Conservation (phyloP, 148 eudicot genomes). For the Vaccinium darrowii region DNA sequence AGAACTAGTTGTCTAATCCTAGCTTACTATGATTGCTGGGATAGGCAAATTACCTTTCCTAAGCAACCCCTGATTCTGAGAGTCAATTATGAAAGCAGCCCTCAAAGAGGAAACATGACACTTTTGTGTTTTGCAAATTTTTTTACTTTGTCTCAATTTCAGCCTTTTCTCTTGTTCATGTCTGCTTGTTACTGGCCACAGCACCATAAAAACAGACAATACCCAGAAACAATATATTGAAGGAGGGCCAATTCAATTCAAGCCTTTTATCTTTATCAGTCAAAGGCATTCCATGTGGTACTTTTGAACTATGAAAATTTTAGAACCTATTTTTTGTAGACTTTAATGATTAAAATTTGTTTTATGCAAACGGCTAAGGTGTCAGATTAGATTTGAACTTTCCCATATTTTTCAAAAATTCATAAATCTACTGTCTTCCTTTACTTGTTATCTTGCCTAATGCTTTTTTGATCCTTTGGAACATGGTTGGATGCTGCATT, state of each 20-base stretch:
- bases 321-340: neutral
- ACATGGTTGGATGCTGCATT: neutral
- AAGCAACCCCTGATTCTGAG: neutral
- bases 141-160: neutral
- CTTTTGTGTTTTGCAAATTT: neutral
- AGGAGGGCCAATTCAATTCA: neutral
- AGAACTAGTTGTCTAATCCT: no score
- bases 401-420: neutral
- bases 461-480: neutral
- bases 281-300: slow-evolving; percentile 4
- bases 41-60: neutral
- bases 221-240: neutral
- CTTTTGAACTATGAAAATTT: neutral
- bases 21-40: no score
- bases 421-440: neutral
- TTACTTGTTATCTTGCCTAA: neutral
- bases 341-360: neutral
- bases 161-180: neutral
- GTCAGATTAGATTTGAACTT: neutral
- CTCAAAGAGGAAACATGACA: neutral
- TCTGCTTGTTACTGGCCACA: neutral
- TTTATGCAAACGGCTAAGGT: neutral
- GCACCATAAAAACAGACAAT: slow-evolving; percentile 1
- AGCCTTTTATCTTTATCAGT: neutral
- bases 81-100: neutral